Evolutionary conservation across 2,329 filamentous ascomycete species (phyloP), one percentile per base, ranked within the genome.

Genomic region (Aspergillus japonicus): DNA sequence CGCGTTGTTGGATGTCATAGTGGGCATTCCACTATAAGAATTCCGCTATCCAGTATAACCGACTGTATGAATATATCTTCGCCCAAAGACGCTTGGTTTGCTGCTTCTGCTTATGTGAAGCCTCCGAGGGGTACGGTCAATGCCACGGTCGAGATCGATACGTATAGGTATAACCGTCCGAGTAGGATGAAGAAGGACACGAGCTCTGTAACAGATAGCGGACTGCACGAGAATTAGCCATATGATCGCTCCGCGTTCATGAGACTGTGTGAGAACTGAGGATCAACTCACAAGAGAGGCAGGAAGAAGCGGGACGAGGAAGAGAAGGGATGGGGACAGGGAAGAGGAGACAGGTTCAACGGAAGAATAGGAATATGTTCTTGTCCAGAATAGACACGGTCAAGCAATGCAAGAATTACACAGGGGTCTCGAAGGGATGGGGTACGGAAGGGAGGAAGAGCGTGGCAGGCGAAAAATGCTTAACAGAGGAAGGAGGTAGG

Each of bases 1-100:
- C 59, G 71, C 62, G 62, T 77, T 44, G 39, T 44, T 75, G 23
- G 72, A 69, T 61, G 72, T 67, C 69, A 77, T 75, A 39, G 71
- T 70, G 62, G 70, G 68, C 73, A 76, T 75, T 57, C 61, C 68
- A 68, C 59, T 58, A 61, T 64, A 23, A 29, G 24, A 42, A 35
- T 8, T 12, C 10, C 10, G 10, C 24, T 29, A 21, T 14, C 63
- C 66, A 57, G 62, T 50, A 63, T 51, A 48, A 16, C 33, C 29
- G 39, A 24, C 2, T 14, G 35, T 55, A 48, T 48, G 42, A 16
- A 55, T 55, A 48, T 12, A n/a, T 8, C 5, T 16, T 19, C 26
- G 53, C 16, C 33, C 50, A 14, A 52, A 48, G 50, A 33, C 16
- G 33, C 42, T 29, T 19, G 50, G 23, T 42, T 66, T 64, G 62